Evolutionary conservation across 768 basidiomycete species (phyloP).

Genomic region (Boletus rufocinnamomeus): DNA sequence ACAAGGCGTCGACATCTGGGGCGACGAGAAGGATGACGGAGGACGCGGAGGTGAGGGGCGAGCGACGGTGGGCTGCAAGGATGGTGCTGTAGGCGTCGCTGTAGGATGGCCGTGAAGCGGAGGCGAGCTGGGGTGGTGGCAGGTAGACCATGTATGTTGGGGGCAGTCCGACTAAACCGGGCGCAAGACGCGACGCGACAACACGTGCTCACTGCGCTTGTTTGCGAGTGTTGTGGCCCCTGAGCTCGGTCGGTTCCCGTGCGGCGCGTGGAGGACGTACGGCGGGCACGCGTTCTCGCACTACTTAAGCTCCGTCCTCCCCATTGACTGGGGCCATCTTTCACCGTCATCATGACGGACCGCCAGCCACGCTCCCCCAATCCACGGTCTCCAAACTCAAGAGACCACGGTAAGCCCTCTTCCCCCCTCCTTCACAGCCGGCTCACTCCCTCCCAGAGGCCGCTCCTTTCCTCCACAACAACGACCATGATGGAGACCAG

Average conservation of each 20-base stretch:
- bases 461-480: conserved; percentile 61
- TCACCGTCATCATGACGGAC: conserved; percentile 53
- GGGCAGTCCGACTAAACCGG: no score
- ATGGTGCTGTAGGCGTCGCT: conserved; percentile 72
- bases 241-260: conserved; percentile 10
- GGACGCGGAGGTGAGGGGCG: conserved; percentile 75
- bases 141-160: conserved; percentile 57
- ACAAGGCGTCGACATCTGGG: conserved; percentile 90
- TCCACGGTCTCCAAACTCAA: conserved; percentile 57
- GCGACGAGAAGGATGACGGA: conserved; percentile 85
- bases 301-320: conserved; percentile 32
- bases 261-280: conserved; percentile 32
- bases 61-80: conserved; percentile 68
- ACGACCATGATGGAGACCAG: conserved; percentile 44
- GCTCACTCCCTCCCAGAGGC: conserved; percentile 46
- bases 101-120: conserved; percentile 62
- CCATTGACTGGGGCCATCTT: conserved; percentile 10
- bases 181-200: conserved; percentile 4
- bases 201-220: conserved; percentile 14
- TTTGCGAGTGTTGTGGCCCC: conserved; percentile 25
- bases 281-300: conserved; percentile 29
- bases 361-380: conserved; percentile 52
- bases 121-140: conserved; percentile 68
- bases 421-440: not conserved
- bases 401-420: conserved; percentile 51